Percentiles rank a stretch among this genome's conserved stretches.
Evolutionary conservation across 441 rosid genomes (phyloP).

Genomic region (Adansonia madagascariensis): DNA sequence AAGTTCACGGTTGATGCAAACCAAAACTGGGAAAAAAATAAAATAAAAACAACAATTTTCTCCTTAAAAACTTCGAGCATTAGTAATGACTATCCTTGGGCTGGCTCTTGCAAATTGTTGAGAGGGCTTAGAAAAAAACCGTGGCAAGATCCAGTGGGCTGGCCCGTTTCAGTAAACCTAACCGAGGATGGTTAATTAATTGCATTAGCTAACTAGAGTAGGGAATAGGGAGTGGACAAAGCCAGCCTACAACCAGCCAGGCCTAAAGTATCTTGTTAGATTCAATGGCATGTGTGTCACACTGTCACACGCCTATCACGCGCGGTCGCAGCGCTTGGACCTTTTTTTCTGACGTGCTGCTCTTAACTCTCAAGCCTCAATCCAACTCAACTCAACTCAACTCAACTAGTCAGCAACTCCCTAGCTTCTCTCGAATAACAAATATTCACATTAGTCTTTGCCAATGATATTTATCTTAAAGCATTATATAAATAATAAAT

Average conservation of each 20-base stretch:
- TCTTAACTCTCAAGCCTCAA: background rate
- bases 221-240: background rate
- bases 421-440: background rate
- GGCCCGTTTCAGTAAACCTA: background rate
- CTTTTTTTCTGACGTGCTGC: background rate
- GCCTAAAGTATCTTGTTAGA: background rate
- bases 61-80: too few species aligned
- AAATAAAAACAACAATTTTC: too few species aligned
- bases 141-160: background rate
- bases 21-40: too few species aligned
- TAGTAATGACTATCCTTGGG: too few species aligned
- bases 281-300: background rate
- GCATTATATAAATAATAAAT: too few species aligned
- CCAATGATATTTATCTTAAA: too few species aligned
- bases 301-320: too few species aligned
- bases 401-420: background rate
- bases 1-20: too few species aligned
- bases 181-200: background rate
- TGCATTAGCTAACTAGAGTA: background rate
- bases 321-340: background rate
- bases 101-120: too few species aligned
- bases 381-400: background rate
- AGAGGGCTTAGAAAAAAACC: background rate
- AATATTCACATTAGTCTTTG: too few species aligned
- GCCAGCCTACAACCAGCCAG: background rate